Evolutionary conservation across 2,329 filamentous ascomycete species (phyloP), one percentile per base, ranked within the genome.

Genomic region (Tolypocladium album): DNA sequence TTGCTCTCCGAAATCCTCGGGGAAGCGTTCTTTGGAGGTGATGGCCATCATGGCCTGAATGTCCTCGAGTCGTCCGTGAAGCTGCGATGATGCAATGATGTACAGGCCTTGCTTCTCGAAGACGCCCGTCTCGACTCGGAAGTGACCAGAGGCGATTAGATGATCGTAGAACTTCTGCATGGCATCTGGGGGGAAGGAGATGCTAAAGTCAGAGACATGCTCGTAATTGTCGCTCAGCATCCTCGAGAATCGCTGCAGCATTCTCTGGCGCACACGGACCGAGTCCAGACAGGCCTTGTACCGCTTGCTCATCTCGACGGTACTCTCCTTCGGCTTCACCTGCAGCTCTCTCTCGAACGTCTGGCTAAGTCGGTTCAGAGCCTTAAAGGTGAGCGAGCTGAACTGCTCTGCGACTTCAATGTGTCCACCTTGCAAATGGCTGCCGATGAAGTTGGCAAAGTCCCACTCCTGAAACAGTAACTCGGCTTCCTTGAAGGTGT

Each of bases 351-450:
- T 88, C 72, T 97, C 94, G 67, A 97, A 99, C 22, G 94, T 94
- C 62, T 87, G 83, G 69, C 90, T 96, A 58, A 99, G 80, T 57
- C 94, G 88, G 66, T 89, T 89, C 62, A 97, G 81, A 11, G 93
- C 92, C 74, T 97, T 97, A 69, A 90, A 92, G 1, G 94, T 97
- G 63, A 99, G 81, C 34, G 90, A 90, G 72, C 88, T 95, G 73
- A 99, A 99, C 71, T 99, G 94, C 76, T 97, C 94, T 1, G 94
- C 94, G 50, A 97, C 94, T 75, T 97, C 93, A 47, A 97, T 89
- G 71, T 97, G 92, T 63, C 94, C 95, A 38, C 90, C 89, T 66
- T 95, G 88, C n/a, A 99, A 82, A 71, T 94, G 89, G 56, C 90
- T 85, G 34, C 93, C 94, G 60, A 99, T 90, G 67, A 92, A 87